Conservation (phyloP, 495 filamentous ascomycete species). For the Xylaria grammica region DNA sequence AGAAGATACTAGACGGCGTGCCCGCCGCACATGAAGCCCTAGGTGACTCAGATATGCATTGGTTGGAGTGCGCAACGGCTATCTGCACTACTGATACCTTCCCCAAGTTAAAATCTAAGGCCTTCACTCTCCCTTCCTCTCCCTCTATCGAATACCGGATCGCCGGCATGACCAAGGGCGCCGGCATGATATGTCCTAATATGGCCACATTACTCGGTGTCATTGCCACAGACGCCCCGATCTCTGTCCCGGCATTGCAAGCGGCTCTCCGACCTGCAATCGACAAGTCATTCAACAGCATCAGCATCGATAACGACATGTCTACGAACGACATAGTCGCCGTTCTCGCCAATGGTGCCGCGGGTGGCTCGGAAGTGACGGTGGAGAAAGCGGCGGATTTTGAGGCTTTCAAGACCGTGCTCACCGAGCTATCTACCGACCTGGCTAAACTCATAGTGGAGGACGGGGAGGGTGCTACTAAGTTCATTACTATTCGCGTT, state of each 20-base stretch:
- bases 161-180: constrained; percentile 96
- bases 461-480: constrained; percentile 97
- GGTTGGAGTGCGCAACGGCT: constrained; percentile 83
- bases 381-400: constrained; percentile 65
- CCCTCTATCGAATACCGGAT: constrained; percentile 77
- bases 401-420: constrained; percentile 65
- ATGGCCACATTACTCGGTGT: constrained; percentile 97
- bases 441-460: constrained; percentile 92
- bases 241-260: constrained; percentile 70
- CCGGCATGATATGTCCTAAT: constrained; percentile 99
- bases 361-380: constrained; percentile 70
- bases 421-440: constrained; percentile 79
- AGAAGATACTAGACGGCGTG: constrained; percentile 84
- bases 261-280: constrained; percentile 75
- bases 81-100: constrained; percentile 99
- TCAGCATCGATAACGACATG: constrained; percentile 95
- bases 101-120: constrained; percentile 88
- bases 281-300: constrained; percentile 91
- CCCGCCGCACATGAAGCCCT: constrained; percentile 74
- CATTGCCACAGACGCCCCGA: constrained; percentile 89
- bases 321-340: constrained; percentile 97
- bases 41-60: constrained; percentile 78
- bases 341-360: constrained; percentile 91
- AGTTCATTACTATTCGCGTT: constrained; percentile 95
- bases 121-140: constrained; percentile 85